These are phyloP conservation scores for Aschersonia sp. DNA, from an alignment of 2,329 filamentous ascomycete genomes.

Conservation along the genomic window DNA sequence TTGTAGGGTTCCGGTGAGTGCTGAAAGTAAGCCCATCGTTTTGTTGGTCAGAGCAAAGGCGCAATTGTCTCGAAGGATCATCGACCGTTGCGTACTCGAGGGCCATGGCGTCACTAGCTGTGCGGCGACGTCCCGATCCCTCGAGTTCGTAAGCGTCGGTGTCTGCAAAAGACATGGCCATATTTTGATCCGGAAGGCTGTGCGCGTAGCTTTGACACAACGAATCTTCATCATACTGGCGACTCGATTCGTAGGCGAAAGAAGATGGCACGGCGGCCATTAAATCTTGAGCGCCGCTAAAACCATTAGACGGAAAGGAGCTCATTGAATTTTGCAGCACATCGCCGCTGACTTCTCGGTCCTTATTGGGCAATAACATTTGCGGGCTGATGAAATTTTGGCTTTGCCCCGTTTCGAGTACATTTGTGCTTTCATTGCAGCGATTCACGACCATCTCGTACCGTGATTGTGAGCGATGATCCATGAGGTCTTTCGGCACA, in stretches of 20 bases:
- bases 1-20: neutral
- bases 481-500: neutral
- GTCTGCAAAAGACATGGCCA: neutral
- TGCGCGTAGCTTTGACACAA: neutral
- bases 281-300: neutral
- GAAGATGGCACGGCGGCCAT: neutral
- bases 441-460: neutral
- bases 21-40: neutral
- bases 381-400: neutral
- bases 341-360: neutral
- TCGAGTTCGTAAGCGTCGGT: neutral
- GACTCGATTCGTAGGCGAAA: neutral
- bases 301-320: neutral
- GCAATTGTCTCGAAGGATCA: too few species aligned
- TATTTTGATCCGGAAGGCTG: neutral
- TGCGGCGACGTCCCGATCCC: neutral
- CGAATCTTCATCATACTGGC: neutral
- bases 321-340: neutral
- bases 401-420: neutral
- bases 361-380: neutral
- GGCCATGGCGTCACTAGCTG: too few species aligned
- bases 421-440: neutral
- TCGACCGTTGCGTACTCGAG: too few species aligned
- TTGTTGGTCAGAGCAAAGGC: too few species aligned
- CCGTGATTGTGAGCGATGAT: neutral